phyloP scores from a whole-genome alignment of 441 rosid genomes.

The Croton setiger region DNA sequence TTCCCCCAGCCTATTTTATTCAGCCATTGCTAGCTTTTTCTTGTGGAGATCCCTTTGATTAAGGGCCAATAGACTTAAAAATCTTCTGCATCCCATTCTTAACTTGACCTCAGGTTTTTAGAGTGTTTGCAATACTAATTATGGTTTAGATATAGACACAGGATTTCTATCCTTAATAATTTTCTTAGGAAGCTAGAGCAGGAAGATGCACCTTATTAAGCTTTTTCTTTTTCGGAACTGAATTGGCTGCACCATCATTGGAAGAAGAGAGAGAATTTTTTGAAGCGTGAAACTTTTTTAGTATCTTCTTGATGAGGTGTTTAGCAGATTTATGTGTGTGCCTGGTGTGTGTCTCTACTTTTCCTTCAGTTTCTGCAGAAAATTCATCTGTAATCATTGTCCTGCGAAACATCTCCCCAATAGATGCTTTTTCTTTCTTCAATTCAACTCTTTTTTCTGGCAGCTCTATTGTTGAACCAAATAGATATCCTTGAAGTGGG shows the following conservation, averaged over 20 bases:
- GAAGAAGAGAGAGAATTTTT: slow-evolving; percentile 24
- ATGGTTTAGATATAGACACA: neutral
- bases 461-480: slow-evolving; percentile 56
- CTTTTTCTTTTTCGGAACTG: slow-evolving; percentile 49
- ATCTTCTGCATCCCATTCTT: neutral
- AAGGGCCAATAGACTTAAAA: neutral
- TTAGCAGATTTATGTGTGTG: slow-evolving; percentile 49
- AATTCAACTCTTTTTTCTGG: slow-evolving; percentile 45
- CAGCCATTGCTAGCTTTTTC: neutral
- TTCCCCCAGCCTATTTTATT: neutral
- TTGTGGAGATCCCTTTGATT: neutral
- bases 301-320: slow-evolving; percentile 54
- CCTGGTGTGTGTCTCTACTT: slow-evolving; percentile 41
- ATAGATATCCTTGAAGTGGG: slow-evolving; percentile 87
- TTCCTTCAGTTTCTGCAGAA: slow-evolving; percentile 32
- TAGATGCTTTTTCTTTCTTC: slow-evolving; percentile 65
- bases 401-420: slow-evolving; percentile 58
- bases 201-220: slow-evolving; percentile 53
- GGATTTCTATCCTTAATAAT: slow-evolving; percentile 1
- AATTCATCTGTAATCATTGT: slow-evolving; percentile 44
- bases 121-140: neutral
- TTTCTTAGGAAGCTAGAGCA: slow-evolving; percentile 13
- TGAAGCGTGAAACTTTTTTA: slow-evolving; percentile 49
- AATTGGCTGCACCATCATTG: slow-evolving; percentile 27
- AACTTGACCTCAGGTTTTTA: neutral